A percentile compares a stretch with the other conserved stretches of the same genome.
These are phyloP conservation scores for Crataegus laevigata DNA, from an alignment of 306 rosid species.

Conservation along the genomic window DNA sequence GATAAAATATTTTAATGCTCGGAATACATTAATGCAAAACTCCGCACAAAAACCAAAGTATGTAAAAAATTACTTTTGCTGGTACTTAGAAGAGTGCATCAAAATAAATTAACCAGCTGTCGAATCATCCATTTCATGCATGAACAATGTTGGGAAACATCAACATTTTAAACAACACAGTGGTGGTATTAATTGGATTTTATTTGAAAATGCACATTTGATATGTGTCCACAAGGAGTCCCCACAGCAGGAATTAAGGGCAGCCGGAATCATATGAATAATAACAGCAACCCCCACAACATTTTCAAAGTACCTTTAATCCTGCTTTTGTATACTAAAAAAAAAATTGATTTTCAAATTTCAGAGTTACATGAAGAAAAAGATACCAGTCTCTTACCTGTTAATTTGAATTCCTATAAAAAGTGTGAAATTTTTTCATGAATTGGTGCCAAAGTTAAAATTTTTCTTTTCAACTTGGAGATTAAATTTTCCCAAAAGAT, in stretches of 20 bases:
- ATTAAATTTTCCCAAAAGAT: conserved; percentile 1
- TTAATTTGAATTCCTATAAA: too few species aligned
- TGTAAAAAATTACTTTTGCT: neutral
- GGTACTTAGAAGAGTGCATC: neutral
- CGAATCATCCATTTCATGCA: neutral
- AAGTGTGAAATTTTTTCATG: too few species aligned
- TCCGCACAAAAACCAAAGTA: neutral
- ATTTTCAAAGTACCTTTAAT: neutral
- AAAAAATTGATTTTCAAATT: neutral
- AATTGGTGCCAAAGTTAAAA: too few species aligned
- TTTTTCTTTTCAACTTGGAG: neutral
- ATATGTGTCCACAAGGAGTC: neutral
- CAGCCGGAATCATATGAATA: neutral
- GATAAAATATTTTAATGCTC: neutral
- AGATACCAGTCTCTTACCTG: neutral
- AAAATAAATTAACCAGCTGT: neutral
- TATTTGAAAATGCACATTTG: neutral
- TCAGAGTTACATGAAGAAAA: neutral
- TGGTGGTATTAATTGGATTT: neutral
- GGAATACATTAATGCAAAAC: neutral
- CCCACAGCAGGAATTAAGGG: neutral
- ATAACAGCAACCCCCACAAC: neutral
- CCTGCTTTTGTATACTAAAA: neutral
- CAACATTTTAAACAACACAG: neutral
- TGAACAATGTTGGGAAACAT: neutral